These are phyloP conservation scores for Phytopythium aichiense DNA, from an alignment of 352 stramenopile genomes.

Conservation along the genomic window DNA sequence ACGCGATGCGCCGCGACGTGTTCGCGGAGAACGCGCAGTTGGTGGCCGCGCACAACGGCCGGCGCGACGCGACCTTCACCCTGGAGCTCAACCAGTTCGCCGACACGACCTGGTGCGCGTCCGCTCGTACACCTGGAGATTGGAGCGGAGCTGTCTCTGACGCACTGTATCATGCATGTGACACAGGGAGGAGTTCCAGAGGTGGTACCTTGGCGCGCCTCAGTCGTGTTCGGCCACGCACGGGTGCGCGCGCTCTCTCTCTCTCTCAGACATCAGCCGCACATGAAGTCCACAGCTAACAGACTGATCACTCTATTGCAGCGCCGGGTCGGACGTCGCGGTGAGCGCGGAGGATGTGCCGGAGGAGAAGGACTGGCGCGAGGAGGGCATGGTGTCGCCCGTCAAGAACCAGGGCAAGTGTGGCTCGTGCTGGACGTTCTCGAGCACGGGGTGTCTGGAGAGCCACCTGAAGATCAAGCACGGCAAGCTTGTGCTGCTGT, in stretches of 20 bases:
- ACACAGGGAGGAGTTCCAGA: slow-evolving; percentile 66
- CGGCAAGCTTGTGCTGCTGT: slow-evolving; percentile 90
- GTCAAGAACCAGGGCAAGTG: slow-evolving; percentile 99
- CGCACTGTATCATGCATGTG: not conserved
- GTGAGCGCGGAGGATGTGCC: slow-evolving; percentile 49
- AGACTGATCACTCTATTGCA: not conserved
- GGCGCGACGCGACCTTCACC: slow-evolving; percentile 39
- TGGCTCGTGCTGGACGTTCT: slow-evolving; percentile 99
- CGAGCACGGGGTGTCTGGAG: slow-evolving; percentile 96
- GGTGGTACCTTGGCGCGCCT: slow-evolving; percentile 53
- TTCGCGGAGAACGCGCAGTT: slow-evolving; percentile 61
- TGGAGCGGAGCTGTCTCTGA: slow-evolving; percentile 1
- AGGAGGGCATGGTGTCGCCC: slow-evolving; percentile 90
- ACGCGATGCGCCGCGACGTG: slow-evolving; percentile 44
- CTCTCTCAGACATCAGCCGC: not conserved
- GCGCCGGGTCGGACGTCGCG: slow-evolving; percentile 6
- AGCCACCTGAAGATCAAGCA: slow-evolving; percentile 94
- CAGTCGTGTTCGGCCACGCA: slow-evolving; percentile 72
- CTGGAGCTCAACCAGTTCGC: slow-evolving; percentile 81
- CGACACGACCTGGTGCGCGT: slow-evolving; percentile 56
- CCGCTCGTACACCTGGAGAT: not conserved
- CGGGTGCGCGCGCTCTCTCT: slow-evolving; percentile 11
- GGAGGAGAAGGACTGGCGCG: slow-evolving; percentile 92
- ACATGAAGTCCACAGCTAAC: not conserved
- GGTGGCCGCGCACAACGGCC: slow-evolving; percentile 59